Conservation (phyloP, 2,329 filamentous ascomycete species). For the Aschersonia sp. region DNA sequence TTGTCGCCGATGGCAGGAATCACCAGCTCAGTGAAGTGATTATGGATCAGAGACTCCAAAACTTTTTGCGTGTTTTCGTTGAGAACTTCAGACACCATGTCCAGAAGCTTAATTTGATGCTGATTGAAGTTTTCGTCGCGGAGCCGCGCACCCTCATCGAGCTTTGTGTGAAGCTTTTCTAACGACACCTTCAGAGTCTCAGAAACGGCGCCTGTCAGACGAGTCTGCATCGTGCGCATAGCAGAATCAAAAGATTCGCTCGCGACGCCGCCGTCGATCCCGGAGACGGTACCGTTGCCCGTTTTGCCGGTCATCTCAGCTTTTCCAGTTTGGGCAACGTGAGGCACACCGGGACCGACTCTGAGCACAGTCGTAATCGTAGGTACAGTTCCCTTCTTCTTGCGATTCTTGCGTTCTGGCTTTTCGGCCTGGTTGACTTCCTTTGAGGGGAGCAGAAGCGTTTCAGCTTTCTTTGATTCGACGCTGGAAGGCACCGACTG, state of each 20-base stretch:
- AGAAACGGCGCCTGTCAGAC: slow-evolving; percentile 33
- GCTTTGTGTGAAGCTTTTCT: slow-evolving; percentile 45
- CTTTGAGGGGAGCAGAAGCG: slow-evolving; percentile 21
- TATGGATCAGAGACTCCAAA: slow-evolving; percentile 60
- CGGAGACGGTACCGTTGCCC: background rate
- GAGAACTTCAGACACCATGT: slow-evolving; percentile 44
- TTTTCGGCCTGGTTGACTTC: slow-evolving; percentile 34
- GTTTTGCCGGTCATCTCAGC: background rate
- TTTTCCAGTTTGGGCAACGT: background rate
- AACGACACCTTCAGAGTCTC: slow-evolving; percentile 41
- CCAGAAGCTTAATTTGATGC: slow-evolving; percentile 38
- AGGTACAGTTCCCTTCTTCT: slow-evolving; percentile 60
- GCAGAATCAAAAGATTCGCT: slow-evolving; percentile 37
- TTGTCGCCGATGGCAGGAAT: slow-evolving; percentile 60
- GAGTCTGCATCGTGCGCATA: slow-evolving; percentile 37
- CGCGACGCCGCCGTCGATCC: background rate
- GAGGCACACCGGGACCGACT: no score
- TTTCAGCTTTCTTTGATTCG: slow-evolving; percentile 34
- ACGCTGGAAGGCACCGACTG: slow-evolving; percentile 23
- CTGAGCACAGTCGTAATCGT: no score
- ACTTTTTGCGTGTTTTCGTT: slow-evolving; percentile 55
- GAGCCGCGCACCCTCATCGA: slow-evolving; percentile 47
- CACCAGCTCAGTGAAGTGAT: slow-evolving; percentile 61
- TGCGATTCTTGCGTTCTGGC: slow-evolving; percentile 44
- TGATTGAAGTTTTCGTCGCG: slow-evolving; percentile 37